Conservation (phyloP, 495 filamentous ascomycete species). For the Copromyces sp. region DNA sequence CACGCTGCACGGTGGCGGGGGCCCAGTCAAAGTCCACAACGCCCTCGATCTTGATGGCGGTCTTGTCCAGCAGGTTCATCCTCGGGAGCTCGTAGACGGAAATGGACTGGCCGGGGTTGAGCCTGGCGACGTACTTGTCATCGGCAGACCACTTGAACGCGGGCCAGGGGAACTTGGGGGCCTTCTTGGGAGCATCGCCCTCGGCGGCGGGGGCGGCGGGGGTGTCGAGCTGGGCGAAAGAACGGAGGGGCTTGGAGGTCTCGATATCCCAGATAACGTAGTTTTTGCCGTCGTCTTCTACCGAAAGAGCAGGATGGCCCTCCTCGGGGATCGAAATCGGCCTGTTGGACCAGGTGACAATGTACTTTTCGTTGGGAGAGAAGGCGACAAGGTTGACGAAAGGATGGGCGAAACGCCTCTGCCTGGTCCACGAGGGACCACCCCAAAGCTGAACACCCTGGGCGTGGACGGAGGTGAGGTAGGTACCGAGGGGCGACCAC, state of each 20-base stretch:
- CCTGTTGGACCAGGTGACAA: slow-evolving; percentile 92
- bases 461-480: slow-evolving; percentile 83
- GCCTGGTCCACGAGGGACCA: slow-evolving; percentile 75
- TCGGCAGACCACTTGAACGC: slow-evolving; percentile 99
- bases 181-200: slow-evolving; percentile 44
- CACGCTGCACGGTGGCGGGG: slow-evolving; percentile 65
- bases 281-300: slow-evolving; percentile 97
- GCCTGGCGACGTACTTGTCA: slow-evolving; percentile 89
- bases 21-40: slow-evolving; percentile 98
- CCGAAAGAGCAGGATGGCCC: slow-evolving; percentile 64
- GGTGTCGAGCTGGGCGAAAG: slow-evolving; percentile 78
- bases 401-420: slow-evolving; percentile 88
- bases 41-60: slow-evolving; percentile 86
- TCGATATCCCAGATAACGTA: slow-evolving; percentile 98
- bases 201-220: slow-evolving; percentile 52
- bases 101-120: slow-evolving; percentile 79
- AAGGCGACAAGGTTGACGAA: slow-evolving; percentile 93
- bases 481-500: slow-evolving; percentile 94
- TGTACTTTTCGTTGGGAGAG: slow-evolving; percentile 83
- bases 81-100: slow-evolving; percentile 88
- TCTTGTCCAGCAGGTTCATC: slow-evolving; percentile 85
- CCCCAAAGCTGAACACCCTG: slow-evolving; percentile 97
- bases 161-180: slow-evolving; percentile 91
- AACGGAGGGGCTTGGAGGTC: slow-evolving; percentile 79
- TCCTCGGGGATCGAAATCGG: slow-evolving; percentile 83